Conservation (phyloP, 257 asterid genomes). For the Vinca minor region DNA sequence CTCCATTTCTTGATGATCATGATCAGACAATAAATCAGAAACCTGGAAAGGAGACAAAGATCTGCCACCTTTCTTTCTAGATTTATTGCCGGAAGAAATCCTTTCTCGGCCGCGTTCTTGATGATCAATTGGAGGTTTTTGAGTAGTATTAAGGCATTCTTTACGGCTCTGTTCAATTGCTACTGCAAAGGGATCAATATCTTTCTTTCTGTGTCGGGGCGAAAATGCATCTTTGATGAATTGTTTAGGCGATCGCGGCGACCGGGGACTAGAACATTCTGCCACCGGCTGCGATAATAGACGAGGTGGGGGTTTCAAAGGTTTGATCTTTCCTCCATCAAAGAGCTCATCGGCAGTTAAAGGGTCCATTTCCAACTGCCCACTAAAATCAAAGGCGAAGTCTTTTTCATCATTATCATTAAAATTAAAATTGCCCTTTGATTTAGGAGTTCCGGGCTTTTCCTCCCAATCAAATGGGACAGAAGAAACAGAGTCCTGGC, state of each 20-base stretch:
- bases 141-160: conserved; percentile 1
- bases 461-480: conserved; percentile 71
- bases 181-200: conserved; percentile 60
- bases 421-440: conserved; percentile 9
- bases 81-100: not conserved
- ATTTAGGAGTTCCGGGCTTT: conserved; percentile 55
- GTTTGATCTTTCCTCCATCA: conserved; percentile 76
- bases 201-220: conserved; percentile 30
- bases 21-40: conserved; percentile 51
- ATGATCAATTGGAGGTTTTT: not conserved
- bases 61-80: conserved; percentile 37
- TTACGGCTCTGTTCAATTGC: conserved; percentile 45
- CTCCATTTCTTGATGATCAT: conserved; percentile 2
- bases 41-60: conserved; percentile 71
- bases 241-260: conserved; percentile 48
- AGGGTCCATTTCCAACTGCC: conserved; percentile 38
- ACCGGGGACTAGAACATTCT: conserved; percentile 24
- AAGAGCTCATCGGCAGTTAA: conserved; percentile 83
- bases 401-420: conserved; percentile 33
- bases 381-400: conserved; percentile 76
- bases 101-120: conserved; percentile 40
- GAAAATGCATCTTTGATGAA: conserved; percentile 41
- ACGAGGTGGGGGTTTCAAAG: conserved; percentile 69
- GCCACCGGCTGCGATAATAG: too few relatives aligned
- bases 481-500: conserved; percentile 19